Percentiles rank a stretch among this genome's conserved stretches.
phyloP scores from a whole-genome alignment of 306 rosid genomes.

The Malus sylvestris region DNA sequence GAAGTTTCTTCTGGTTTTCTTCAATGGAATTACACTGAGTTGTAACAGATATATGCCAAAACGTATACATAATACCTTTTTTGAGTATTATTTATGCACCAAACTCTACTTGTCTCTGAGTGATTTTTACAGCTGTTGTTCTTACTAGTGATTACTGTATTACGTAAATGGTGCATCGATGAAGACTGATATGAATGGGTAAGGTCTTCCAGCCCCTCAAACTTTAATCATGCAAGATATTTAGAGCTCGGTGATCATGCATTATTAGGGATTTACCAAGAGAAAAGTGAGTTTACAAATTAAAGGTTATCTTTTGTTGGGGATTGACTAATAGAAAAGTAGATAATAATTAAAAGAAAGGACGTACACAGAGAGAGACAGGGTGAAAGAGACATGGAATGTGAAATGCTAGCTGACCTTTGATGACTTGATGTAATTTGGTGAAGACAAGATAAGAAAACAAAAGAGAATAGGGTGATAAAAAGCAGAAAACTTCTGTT shows the following conservation, averaged over 20 bases:
- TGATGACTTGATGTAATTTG: not conserved
- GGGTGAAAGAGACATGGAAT: not conserved
- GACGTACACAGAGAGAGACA: not conserved
- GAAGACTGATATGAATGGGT: not conserved
- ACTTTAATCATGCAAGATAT: not conserved
- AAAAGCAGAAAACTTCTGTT: not conserved
- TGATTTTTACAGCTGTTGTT: not conserved
- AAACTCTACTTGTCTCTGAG: not conserved
- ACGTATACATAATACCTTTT: not conserved
- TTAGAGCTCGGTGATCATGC: not conserved
- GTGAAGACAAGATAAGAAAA: not conserved
- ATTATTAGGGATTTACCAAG: not conserved
- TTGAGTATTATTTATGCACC: not conserved
- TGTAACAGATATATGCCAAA: not conserved
- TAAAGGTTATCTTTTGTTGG: not conserved
- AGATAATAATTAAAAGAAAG: not conserved
- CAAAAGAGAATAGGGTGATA: constrained; percentile 3
- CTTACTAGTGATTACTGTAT: not conserved
- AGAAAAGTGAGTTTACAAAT: not conserved
- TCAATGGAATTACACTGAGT: not conserved
- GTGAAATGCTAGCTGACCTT: constrained; percentile 13
- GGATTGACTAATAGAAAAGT: constrained; percentile 3
- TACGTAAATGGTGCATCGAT: not conserved
- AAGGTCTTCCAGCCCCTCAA: not conserved
- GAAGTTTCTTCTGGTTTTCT: not conserved